Percentiles rank a stretch among this genome's conserved stretches.
phyloP scores from a whole-genome alignment of 2,329 filamentous ascomycete species.

The Verticillium albo-atrum region DNA sequence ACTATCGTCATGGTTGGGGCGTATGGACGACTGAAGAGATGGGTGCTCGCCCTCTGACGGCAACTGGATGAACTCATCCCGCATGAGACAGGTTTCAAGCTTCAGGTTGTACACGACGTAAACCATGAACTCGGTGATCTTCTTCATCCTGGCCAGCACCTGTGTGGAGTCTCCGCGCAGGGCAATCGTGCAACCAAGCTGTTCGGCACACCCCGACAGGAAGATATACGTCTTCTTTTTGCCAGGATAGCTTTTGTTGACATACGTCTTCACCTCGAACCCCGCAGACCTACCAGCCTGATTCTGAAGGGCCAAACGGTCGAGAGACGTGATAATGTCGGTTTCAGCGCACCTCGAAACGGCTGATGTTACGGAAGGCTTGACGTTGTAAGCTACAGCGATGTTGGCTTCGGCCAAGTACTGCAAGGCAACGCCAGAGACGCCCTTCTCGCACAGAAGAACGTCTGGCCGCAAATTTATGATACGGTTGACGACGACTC shows the following conservation, averaged over 20 bases:
- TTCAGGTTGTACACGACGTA: slow-evolving; percentile 98
- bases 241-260: slow-evolving; percentile 69
- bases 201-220: slow-evolving; percentile 81
- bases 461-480: slow-evolving; percentile 79
- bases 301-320: slow-evolving; percentile 78
- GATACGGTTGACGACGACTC: slow-evolving; percentile 88
- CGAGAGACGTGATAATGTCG: slow-evolving; percentile 88
- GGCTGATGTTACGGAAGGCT: slow-evolving; percentile 90
- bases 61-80: slow-evolving; percentile 85
- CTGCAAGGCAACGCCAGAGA: slow-evolving; percentile 85
- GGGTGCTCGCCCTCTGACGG: slow-evolving; percentile 52
- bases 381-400: slow-evolving; percentile 93
- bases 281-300: slow-evolving; percentile 76
- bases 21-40: slow-evolving; percentile 24
- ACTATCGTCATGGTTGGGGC: neutral
- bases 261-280: slow-evolving; percentile 94
- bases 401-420: slow-evolving; percentile 86
- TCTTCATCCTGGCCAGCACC: slow-evolving; percentile 74
- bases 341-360: slow-evolving; percentile 91
- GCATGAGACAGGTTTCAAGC: slow-evolving; percentile 88
- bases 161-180: slow-evolving; percentile 74
- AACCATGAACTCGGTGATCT: slow-evolving; percentile 96
- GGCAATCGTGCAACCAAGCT: slow-evolving; percentile 91
- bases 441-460: slow-evolving; percentile 86
- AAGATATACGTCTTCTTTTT: slow-evolving; percentile 95